phyloP scores from a whole-genome alignment of 345 rosid species.

The Aquilaria yunnanensis region DNA sequence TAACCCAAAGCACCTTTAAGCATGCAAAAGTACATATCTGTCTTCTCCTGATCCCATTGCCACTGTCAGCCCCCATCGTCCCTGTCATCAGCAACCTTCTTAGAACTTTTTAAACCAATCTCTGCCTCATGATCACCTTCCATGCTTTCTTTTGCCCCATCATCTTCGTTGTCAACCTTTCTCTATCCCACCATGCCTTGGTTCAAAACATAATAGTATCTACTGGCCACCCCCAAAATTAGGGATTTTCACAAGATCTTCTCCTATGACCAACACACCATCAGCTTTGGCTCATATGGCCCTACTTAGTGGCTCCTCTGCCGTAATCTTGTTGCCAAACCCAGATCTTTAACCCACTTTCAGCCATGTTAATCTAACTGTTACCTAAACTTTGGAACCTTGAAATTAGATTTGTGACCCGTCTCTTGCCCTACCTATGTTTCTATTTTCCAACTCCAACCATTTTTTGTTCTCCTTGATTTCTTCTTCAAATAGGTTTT shows the following conservation, averaged over 20 bases:
- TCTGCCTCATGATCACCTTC: constrained; percentile 38
- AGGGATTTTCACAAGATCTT: constrained; percentile 14
- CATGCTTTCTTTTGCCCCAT: constrained; percentile 26
- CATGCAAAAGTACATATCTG: neutral
- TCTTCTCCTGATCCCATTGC: constrained; percentile 10
- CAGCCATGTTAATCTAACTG: constrained; percentile 14
- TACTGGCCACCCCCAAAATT: constrained; percentile 33
- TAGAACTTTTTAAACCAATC: constrained; percentile 15
- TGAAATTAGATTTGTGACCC: neutral
- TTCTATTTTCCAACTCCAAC: constrained; percentile 46
- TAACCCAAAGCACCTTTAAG: too few relatives aligned
- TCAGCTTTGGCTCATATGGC: constrained; percentile 35
- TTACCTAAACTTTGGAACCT: constrained; percentile 7
- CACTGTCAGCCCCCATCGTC: constrained; percentile 22
- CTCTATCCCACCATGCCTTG: constrained; percentile 37
- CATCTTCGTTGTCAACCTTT: constrained; percentile 31
- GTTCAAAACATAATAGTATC: constrained; percentile 35
- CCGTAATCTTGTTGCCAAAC: constrained; percentile 35
- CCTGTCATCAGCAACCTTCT: constrained; percentile 17
- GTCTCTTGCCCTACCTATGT: neutral
- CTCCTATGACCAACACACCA: constrained; percentile 25
- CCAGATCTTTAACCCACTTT: constrained; percentile 26
- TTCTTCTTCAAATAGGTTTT: constrained; percentile 64
- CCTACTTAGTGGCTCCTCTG: constrained; percentile 38
- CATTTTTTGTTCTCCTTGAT: constrained; percentile 57